Evolutionary conservation across 2,329 filamentous ascomycete species (phyloP).

Genomic region (Aureobasidium leucospermi): DNA sequence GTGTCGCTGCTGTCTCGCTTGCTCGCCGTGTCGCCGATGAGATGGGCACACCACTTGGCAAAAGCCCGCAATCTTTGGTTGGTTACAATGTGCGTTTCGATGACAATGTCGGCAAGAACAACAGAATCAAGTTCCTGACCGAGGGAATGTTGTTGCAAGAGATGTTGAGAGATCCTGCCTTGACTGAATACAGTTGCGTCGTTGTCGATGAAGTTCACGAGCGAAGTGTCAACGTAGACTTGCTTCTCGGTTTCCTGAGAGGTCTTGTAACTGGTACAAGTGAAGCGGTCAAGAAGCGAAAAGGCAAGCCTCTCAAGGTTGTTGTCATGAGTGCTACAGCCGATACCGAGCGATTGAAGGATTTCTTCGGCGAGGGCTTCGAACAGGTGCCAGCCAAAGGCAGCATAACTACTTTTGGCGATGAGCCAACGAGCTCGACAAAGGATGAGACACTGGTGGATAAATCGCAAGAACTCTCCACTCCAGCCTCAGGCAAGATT

Average conservation of each 20-base stretch:
- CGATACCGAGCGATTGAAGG: constrained; percentile 69
- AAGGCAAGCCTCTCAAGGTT: constrained; percentile 74
- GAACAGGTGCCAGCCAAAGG: neutral
- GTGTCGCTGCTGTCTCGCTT: constrained; percentile 87
- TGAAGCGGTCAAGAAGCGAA: constrained; percentile 52
- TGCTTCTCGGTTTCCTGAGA: constrained; percentile 81
- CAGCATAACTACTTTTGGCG: neutral
- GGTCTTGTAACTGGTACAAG: constrained; percentile 60
- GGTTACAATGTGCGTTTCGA: constrained; percentile 96
- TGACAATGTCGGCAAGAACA: constrained; percentile 71
- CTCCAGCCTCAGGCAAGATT: constrained; percentile 22
- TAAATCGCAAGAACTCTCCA: neutral
- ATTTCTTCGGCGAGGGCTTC: constrained; percentile 57
- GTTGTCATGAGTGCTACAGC: constrained; percentile 97
- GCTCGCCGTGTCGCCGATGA: constrained; percentile 84
- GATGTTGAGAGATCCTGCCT: constrained; percentile 73
- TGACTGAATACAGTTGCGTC: constrained; percentile 80
- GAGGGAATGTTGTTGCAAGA: constrained; percentile 96
- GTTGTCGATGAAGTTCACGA: constrained; percentile 97
- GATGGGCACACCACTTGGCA: constrained; percentile 58
- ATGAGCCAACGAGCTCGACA: neutral
- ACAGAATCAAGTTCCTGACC: constrained; percentile 85
- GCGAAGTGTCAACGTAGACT: constrained; percentile 85
- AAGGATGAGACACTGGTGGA: neutral
- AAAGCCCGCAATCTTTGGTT: constrained; percentile 56